Base-by-base conservation (phyloP, 371 early-diverging fungal species). In the Mortierella sp. region DNA sequence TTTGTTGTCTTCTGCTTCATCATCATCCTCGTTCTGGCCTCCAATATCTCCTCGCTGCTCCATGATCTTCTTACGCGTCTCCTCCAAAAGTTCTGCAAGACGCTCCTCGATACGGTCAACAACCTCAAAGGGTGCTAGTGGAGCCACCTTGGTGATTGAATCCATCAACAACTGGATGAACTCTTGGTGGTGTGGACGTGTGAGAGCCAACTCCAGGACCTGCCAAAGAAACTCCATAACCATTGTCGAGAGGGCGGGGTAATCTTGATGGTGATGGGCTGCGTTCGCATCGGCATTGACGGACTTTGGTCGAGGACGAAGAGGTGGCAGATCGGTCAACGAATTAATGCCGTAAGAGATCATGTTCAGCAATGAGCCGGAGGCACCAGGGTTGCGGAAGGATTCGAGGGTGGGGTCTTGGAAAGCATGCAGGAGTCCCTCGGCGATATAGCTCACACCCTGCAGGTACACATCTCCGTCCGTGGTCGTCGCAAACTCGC, bases 161-260 rank as follows among this genome's bases (percentile, higher is more conserved):
- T 80, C 82, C 52, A 86, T 70, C 45, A 86, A 63, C 16, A 86
- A 73, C 70, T 86, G 86, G 16, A 86, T 80, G 80, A 86, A 86
- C 63, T 86, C 86, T 2, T 82, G 78, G 72, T 86, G 86, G 47
- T 86, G 86, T 16, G 81, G 86, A 1, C 86, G 76, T 71, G 82
- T 86, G 70, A 86, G 65, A 4, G 86, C 86, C 44, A 86, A 65
- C 73, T 86, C 82, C 24, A 86, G 63, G 7, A 86, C 55, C 63
- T 86, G 86, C 86, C 86, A 86, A 38, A 81, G 75, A 58, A 86
- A 86, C 78, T 86, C 86, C 75, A 86, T 82, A 44, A 82, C 86
- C 26, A 86, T 71, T 7, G 82, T 86, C 7, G 86, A 72, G 1
- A 86, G 75, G 1, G 74, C 86, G 4, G 86, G 80, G 38, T 86